Percentiles rank a stretch among this genome's conserved stretches.
These are phyloP conservation scores for Hamamelis virginiana DNA, from an alignment of 164 flowering plant genomes.

Conservation along the genomic window DNA sequence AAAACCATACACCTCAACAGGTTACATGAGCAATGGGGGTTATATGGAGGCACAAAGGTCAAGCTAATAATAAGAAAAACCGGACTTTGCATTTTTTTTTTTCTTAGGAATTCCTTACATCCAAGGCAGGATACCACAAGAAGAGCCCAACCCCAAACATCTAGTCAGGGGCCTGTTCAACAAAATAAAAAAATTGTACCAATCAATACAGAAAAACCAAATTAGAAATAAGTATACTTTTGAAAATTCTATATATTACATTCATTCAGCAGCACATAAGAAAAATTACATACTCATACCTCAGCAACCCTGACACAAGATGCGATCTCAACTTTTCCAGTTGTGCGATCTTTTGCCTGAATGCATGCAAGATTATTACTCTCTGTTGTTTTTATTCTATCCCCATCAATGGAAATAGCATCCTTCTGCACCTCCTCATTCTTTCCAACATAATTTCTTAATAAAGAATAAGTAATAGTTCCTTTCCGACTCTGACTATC, in stretches of 20 bases:
- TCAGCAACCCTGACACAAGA: constrained; percentile 84
- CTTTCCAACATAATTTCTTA: constrained; percentile 42
- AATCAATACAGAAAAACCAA: not conserved
- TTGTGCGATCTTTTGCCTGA: constrained; percentile 71
- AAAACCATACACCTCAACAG: not conserved
- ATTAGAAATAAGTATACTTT: not conserved
- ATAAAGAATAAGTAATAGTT: constrained; percentile 54
- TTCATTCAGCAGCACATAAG: not conserved
- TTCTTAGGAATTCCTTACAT: too few species aligned
- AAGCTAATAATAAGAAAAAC: not conserved
- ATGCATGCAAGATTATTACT: constrained; percentile 76
- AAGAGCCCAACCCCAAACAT: too few species aligned
- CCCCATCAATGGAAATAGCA: constrained; percentile 55
- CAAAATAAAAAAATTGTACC: not conserved
- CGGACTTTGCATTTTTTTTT: too few species aligned
- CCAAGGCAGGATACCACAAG: too few species aligned
- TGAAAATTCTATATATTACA: not conserved
- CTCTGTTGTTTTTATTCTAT: constrained; percentile 61
- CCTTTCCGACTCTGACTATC: constrained; percentile 54
- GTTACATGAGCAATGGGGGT: not conserved
- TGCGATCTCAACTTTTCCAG: constrained; percentile 74
- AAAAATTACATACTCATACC: constrained; percentile 35
- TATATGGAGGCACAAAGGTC: not conserved
- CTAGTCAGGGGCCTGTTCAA: too few species aligned
- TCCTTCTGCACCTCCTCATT: constrained; percentile 37